Percentiles rank a stretch among this genome's conserved stretches.
Conservation (phyloP, 345 rosid species). For the Arabidopsis arenosa region DNA sequence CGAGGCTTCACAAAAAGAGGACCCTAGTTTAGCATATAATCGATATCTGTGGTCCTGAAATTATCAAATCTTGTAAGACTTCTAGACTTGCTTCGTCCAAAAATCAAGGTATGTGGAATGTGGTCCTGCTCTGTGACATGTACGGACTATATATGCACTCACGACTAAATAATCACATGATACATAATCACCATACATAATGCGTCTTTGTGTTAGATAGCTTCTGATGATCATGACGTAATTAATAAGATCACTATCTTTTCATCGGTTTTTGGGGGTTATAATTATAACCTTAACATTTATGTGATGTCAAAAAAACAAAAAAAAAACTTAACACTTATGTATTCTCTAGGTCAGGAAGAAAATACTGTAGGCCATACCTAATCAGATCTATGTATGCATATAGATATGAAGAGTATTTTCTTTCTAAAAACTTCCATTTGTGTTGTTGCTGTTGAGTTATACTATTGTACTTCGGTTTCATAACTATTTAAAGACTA, state of each 20-base stretch:
- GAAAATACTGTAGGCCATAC: constrained; percentile 11
- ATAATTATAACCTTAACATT: background rate
- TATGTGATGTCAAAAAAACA: too few species aligned
- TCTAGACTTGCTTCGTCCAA: constrained; percentile 21
- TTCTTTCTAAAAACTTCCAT: background rate
- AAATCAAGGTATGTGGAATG: constrained; percentile 18
- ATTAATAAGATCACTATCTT: background rate
- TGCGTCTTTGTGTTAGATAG: constrained; percentile 15
- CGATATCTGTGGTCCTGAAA: constrained; percentile 41
- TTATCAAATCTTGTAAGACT: constrained; percentile 27
- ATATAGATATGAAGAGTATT: background rate
- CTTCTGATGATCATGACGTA: constrained; percentile 22
- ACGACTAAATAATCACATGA: constrained; percentile 11
- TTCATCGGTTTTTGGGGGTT: background rate
- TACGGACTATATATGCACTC: constrained; percentile 31
- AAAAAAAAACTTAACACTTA: background rate
- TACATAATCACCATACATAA: background rate
- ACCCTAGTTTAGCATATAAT: constrained; percentile 16
- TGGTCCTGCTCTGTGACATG: constrained; percentile 45
- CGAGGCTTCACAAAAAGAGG: constrained; percentile 18
- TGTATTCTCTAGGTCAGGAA: background rate
- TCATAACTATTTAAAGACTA: background rate
- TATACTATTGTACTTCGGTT: background rate
- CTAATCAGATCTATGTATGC: background rate
- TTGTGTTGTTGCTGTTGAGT: background rate